phyloP scores from a whole-genome alignment of 2,329 filamentous ascomycete genomes.

The Grosmannia huntii region DNA sequence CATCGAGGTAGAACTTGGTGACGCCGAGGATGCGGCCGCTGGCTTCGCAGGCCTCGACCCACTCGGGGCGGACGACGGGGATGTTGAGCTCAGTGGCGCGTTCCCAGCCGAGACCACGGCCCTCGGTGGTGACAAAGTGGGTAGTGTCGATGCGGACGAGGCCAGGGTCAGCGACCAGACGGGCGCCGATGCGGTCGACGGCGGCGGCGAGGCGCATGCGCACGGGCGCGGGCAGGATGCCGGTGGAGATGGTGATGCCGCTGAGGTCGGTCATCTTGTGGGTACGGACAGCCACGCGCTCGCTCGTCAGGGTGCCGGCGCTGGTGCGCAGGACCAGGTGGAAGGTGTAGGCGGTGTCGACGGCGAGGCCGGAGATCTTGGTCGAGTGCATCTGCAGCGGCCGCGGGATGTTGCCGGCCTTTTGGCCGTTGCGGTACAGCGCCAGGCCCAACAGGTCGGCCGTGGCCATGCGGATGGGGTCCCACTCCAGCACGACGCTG shows the following conservation, averaged over 20 bases:
- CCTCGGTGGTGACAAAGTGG: constrained; percentile 95
- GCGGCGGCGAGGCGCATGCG: constrained; percentile 63
- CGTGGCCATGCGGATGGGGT: constrained; percentile 83
- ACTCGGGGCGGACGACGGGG: constrained; percentile 89
- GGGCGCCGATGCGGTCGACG: constrained; percentile 81
- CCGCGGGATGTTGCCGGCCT: constrained; percentile 87
- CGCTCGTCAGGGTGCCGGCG: constrained; percentile 74
- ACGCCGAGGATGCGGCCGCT: constrained; percentile 89
- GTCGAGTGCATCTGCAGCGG: constrained; percentile 82
- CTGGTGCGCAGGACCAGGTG: constrained; percentile 83
- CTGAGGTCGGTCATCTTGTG: constrained; percentile 98
- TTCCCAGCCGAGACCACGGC: constrained; percentile 81
- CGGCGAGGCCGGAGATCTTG: constrained; percentile 91
- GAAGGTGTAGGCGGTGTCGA: constrained; percentile 93
- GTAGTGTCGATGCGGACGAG: constrained; percentile 92
- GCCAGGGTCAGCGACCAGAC: constrained; percentile 54
- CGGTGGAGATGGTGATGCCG: constrained; percentile 88
- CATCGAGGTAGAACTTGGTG: constrained; percentile 90
- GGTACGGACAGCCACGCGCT: constrained; percentile 74
- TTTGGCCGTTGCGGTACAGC: constrained; percentile 90
- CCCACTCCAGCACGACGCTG: constrained; percentile 97
- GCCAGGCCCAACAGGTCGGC: constrained; percentile 81
- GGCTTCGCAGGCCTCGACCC: constrained; percentile 92
- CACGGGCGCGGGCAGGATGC: constrained; percentile 61
- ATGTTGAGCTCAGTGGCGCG: constrained; percentile 97